phyloP scores from a whole-genome alignment of 75 land plant species.

The Chamaecyparis obtusa region DNA sequence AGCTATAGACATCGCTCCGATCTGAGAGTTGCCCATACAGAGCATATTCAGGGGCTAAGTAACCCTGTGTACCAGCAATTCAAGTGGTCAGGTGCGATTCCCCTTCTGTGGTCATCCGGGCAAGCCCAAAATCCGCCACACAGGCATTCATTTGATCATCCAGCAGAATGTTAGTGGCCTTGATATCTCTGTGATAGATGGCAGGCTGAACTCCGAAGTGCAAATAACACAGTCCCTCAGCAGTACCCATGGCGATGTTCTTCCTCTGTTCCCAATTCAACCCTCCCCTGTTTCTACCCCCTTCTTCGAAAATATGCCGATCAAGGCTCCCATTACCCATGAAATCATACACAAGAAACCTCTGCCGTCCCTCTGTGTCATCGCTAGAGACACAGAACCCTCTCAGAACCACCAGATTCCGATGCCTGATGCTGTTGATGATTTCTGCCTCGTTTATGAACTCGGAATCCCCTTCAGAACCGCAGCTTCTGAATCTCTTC shows the following conservation, averaged over 20 bases:
- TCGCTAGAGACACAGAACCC: constrained; percentile 68
- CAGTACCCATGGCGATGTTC: constrained; percentile 66
- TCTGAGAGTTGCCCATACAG: constrained; percentile 19
- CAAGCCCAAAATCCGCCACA: constrained; percentile 52
- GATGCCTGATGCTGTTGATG: constrained; percentile 72
- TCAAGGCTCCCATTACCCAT: constrained; percentile 78
- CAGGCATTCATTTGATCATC: constrained; percentile 50
- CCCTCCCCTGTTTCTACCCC: not conserved
- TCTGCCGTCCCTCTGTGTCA: constrained; percentile 20
- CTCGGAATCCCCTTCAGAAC: constrained; percentile 57
- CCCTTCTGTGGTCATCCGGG: constrained; percentile 19
- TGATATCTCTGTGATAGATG: constrained; percentile 51
- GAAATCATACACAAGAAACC: constrained; percentile 71
- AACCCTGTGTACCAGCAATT: constrained; percentile 31
- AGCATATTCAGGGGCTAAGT: constrained; percentile 42
- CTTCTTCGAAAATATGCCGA: constrained; percentile 50
- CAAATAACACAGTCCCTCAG: constrained; percentile 51
- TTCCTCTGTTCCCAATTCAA: constrained; percentile 74
- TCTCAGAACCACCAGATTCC: constrained; percentile 70
- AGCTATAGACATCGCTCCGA: constrained; percentile 42
- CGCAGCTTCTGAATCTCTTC: constrained; percentile 57
- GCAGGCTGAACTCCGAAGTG: constrained; percentile 42
- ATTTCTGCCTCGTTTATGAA: constrained; percentile 82
- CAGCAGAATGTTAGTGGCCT: constrained; percentile 47
- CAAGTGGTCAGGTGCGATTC: constrained; percentile 17